Base-by-base conservation (phyloP, 106 monocot genomes). In the Acanthochlamys bracteata region DNA sequence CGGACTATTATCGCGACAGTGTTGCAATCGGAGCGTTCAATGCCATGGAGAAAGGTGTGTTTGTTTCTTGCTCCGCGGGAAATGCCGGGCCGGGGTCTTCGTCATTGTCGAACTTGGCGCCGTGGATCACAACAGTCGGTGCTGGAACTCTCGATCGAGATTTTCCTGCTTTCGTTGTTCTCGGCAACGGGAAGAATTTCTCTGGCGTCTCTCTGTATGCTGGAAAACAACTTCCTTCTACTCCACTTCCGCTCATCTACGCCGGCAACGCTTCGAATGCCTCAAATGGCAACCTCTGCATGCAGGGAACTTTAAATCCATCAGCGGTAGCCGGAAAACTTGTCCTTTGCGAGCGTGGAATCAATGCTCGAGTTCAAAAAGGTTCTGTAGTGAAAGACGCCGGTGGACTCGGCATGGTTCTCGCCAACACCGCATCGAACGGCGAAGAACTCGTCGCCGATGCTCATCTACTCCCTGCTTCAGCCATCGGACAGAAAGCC, bases 391-490 rank as follows among this genome's bases (percentile, higher is more conserved):
- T 99, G 42, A 75, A 61, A 24, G 77, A 78, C 13, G 98, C 92
- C 21, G 98, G 98, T 20, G 92, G 92, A 1, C 73, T 62, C n/a
- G 98, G 92, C 7, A 92, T 98, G 98, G 71, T 99, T 8, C 68
- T 99, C 0, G 78, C 89, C 11, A 99, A 99, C 74, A 86, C 85
- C 22, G 88, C 74, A 25, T 76, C 81, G 7, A 92, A 86, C 66
- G 92, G 98, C 12, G 98, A 99, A 42, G 98, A 99, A 75, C 85
- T 99, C 25, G 98, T 99, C 17, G 98, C 98, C 53, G 98, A 99
- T 59, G 76, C 98, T 0, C 98, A 92, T 75, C 75, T 92, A 66
- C 72, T 99, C 19, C 91, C 98, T 2, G 98, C 83, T 22, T 47
- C 88, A 1, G 77, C 66, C 3, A 79, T 99, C 13, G 98, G 98